Evolutionary conservation across 148 eudicot species (phyloP), one percentile per base, ranked within the genome.

Genomic region (Chenopodium album): DNA sequence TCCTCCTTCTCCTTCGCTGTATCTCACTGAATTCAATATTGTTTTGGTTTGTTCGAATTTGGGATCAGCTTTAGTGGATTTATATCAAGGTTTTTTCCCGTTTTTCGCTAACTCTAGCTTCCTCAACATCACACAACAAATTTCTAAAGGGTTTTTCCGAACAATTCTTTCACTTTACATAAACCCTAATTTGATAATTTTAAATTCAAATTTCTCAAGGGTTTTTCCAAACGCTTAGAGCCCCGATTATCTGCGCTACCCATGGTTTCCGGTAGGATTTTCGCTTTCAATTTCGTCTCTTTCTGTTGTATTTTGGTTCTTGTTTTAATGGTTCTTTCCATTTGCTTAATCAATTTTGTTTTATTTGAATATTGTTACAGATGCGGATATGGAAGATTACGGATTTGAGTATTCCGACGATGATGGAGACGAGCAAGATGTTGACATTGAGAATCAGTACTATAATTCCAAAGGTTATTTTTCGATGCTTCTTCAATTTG

Each of bases 301-400:
- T 52, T 77, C 54, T 48, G 52, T 48, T 48, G 52, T 48, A 48
- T 9, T 9, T 75, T 5, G 13, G 2, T 68, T 50, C 4, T 84
- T 63, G 37, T 63, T 4, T 75, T 12, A 9, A 31, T 7, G 23
- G 3, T 5, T 2, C 13, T 20, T 17, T 44, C 4, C 16, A 46
- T 70, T 23, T 77, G 72, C 32, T 82, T 1, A 9, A 16, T 10
- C 3, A 17, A 28, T 14, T 44, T 3, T 7, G 65, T n/a, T 2
- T 59, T 20, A 2, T 46, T 71, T 70, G 41, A 54, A 13, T 37
- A 22, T 32, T 79, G 16, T 60, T 12, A 80, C 84, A 95, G 99
- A 95, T 87, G 98, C 98, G 77, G 99, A 95, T 88, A 95, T 95
- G 98, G 99, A 95, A 78, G 99, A 95, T 76, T 95, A 95, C 81